Evolutionary conservation across 2,329 filamentous ascomycete species (phyloP), one percentile per base, ranked within the genome.

Genomic region (Phaeosphaeria sp.): DNA sequence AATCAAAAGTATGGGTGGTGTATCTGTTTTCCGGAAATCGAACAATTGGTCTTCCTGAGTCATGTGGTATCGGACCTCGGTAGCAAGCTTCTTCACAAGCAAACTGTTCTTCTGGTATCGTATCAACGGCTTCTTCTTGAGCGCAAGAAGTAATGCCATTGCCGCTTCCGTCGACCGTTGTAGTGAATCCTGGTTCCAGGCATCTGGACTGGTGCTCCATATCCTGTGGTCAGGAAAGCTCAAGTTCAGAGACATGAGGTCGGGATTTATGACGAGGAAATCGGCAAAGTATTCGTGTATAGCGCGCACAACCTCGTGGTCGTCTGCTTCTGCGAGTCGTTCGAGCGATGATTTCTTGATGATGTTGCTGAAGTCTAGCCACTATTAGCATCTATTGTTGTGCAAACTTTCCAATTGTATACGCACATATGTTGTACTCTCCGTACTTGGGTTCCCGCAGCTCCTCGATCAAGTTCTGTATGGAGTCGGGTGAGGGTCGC

Each of bases 241-340:
- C 40, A 97, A 80, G 59, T 90, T 88, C 53, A 97, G 80, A 4
- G 92, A 92, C 77, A 95, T 96, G 1, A 99, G 83, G 71, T 99
- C 96, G 0, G 93, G 92, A 73, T 99, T 99, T 73, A 98, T 88
- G 72, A 97, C 93, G 46, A 95, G 86, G 73, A 94, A 99, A 76
- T 99, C 95, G 60, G 94, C 93, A 77, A 98, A 99, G 75, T 96
- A 92, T 79, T 99, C 95, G 74, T 98, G 93, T 1, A 99, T 91
- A 13, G 88, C 84, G 74, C 93, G 96, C 64, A 99, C 94, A 36
- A 99, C 92, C 79, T 99, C 96, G 73, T 99, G 93, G 68, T 97
- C 93, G 75, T 99, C 95, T 24, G 95, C 93, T 82, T 99, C 96
- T 33, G 95, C 95, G 44, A 99, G 83, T 44, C 95, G 87, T 77